Evolutionary conservation across 441 rosid genomes (phyloP), one percentile per base, ranked within the genome.

Genomic region (Adansonia grandidieri): DNA sequence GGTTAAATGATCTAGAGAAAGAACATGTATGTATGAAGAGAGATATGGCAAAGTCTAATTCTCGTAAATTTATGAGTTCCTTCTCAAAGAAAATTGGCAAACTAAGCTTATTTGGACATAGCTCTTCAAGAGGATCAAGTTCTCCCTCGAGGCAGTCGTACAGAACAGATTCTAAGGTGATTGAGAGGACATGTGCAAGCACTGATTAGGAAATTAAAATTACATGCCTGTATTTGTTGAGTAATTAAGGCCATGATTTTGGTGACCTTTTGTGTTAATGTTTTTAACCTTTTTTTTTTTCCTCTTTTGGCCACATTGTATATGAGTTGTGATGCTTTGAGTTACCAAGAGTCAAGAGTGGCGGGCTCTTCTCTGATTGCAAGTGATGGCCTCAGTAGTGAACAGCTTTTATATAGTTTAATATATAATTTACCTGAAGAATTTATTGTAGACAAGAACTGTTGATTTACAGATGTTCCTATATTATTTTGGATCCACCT

Each of bases 11-110:
- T 79, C 90, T 96, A n/a, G 99, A 96, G 90, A 96, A 96, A 83
- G 98, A 91, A 62, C 99, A 96, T 62, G 96, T 94, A 15, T 92
- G 97, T 72, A 96, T 96, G 99, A 96, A 92, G 86, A 94, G 97
- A 82, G 97, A 94, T 76, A 93, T 96, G 98, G 88, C 89, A 53
- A 96, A 85, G 86, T 96, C 99, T 75, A 91, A 87, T 80, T 96
- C 99, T 51, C 87, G 92, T 56, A 96, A 91, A 75, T 91, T 96
- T 85, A 86, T 92, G 92, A 91, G 87, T 73, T 90, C 97, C 57
- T 94, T 96, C 89, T 93, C 98, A 2, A 96, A 87, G 92, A 96
- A 91, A 81, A 85, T 96, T 40, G 94, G 97, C 37, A 92, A 89
- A 84, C 80, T 96, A 64, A 87, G 88, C 78, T 91, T 96, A 86